Percentiles rank a stretch among this genome's conserved stretches.
phyloP scores from a whole-genome alignment of 2,329 filamentous ascomycete genomes.

The Sporothrix globosa region DNA sequence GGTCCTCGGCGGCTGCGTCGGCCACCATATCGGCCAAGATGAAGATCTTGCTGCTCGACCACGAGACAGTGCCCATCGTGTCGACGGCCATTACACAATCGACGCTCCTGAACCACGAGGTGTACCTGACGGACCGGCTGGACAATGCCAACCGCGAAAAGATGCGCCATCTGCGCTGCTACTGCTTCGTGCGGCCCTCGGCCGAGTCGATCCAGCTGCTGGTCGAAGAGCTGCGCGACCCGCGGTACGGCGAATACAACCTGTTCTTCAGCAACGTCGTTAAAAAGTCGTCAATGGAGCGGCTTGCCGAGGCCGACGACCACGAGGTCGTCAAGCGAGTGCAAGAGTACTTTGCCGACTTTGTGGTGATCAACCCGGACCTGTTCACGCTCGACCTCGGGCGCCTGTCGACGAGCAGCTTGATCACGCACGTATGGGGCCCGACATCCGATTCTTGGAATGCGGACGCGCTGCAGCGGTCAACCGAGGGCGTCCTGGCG shows the following conservation, averaged over 20 bases:
- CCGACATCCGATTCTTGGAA: constrained; percentile 86
- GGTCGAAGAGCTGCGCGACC: constrained; percentile 93
- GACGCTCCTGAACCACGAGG: constrained; percentile 89
- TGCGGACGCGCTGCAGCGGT: constrained; percentile 79
- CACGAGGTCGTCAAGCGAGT: constrained; percentile 94
- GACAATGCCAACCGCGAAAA: constrained; percentile 90
- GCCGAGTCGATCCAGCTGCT: constrained; percentile 89
- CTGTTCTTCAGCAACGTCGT: constrained; percentile 97
- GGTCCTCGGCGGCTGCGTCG: constrained; percentile 66
- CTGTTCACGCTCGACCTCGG: constrained; percentile 76
- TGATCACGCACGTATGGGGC: constrained; percentile 73
- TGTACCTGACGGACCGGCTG: constrained; percentile 95
- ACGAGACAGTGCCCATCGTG: constrained; percentile 89
- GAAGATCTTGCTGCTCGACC: constrained; percentile 95
- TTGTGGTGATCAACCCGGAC: constrained; percentile 91
- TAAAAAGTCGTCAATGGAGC: constrained; percentile 92
- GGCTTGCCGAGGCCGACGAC: constrained; percentile 93
- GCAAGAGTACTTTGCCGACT: constrained; percentile 96
- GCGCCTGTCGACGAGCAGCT: constrained; percentile 23
- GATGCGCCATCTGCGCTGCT: constrained; percentile 93
- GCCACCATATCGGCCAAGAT: constrained; percentile 78
- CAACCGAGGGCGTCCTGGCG: constrained; percentile 84
- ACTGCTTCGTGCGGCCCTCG: constrained; percentile 91
- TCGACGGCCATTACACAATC: constrained; percentile 97
- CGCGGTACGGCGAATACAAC: constrained; percentile 96